These are phyloP conservation scores for Trametes cinnabarina DNA, from an alignment of 768 basidiomycete species.

Conservation along the genomic window DNA sequence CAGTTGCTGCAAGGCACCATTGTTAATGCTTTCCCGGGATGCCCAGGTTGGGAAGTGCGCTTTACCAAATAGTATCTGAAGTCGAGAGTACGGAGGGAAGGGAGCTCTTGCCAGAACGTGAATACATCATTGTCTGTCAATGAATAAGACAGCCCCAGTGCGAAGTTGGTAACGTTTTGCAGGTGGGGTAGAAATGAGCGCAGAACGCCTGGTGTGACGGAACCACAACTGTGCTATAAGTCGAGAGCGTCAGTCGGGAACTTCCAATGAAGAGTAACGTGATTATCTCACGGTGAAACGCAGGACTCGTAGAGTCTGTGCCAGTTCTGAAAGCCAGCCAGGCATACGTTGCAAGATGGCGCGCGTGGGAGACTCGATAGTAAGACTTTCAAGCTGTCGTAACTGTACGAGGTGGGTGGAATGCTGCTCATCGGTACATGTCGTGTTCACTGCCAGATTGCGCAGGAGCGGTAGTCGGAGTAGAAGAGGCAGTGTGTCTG, in stretches of 20 bases:
- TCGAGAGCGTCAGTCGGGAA: not conserved
- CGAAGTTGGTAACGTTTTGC: slow-evolving; percentile 35
- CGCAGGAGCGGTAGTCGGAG: slow-evolving; percentile 8
- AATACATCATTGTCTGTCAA: slow-evolving; percentile 54
- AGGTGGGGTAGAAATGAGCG: slow-evolving; percentile 41
- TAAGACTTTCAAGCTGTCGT: slow-evolving; percentile 17
- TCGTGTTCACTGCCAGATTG: slow-evolving; percentile 17
- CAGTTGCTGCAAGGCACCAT: slow-evolving; percentile 37
- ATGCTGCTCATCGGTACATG: slow-evolving; percentile 10
- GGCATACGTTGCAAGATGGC: slow-evolving; percentile 25
- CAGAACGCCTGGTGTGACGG: slow-evolving; percentile 60
- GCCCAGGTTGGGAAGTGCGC: slow-evolving; percentile 23
- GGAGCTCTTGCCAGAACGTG: slow-evolving; percentile 42
- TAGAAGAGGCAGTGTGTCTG: slow-evolving; percentile 12
- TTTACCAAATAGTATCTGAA: slow-evolving; percentile 52
- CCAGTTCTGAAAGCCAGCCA: slow-evolving; percentile 42
- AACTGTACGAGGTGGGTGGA: slow-evolving; percentile 15
- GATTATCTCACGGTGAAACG: slow-evolving; percentile 47
- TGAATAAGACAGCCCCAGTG: slow-evolving; percentile 59
- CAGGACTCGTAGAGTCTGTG: slow-evolving; percentile 35
- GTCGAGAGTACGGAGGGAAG: slow-evolving; percentile 38
- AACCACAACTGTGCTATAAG: slow-evolving; percentile 56
- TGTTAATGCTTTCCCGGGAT: not conserved
- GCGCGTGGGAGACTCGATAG: slow-evolving; percentile 22
- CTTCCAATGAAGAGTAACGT: not conserved